phyloP scores from a whole-genome alignment of 805 yeast genomes.

The Sugiyamaella chiloensis region DNA sequence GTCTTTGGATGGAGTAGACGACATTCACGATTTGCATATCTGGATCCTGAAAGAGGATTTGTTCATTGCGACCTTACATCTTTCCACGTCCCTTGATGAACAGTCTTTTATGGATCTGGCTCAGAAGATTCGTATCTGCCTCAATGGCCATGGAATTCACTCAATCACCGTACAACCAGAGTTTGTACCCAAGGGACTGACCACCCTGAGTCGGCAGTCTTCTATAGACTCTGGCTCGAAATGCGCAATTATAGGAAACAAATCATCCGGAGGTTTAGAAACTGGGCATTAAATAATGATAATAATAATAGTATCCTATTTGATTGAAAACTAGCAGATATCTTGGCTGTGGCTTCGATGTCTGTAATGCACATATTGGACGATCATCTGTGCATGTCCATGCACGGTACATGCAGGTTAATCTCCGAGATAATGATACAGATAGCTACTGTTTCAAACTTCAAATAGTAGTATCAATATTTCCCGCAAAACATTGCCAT shows the following conservation, averaged over 20 bases:
- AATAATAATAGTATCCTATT: no score
- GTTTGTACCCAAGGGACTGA: conserved; percentile 40
- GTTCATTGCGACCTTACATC: conserved; percentile 84
- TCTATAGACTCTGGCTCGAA: conserved; percentile 2
- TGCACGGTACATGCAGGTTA: no score
- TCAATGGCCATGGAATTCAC: conserved; percentile 83
- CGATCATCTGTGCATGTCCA: no score
- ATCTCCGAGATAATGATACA: no score
- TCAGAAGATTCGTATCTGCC: conserved; percentile 66
- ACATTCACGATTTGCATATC: conserved; percentile 92
- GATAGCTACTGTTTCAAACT: no score
- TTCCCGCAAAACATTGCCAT: no score
- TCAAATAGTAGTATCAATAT: no score
- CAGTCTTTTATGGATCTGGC: conserved; percentile 69
- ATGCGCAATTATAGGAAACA: background rate
- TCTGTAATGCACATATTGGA: no score
- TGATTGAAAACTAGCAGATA: no score
- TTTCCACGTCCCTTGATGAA: conserved; percentile 65
- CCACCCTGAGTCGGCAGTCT: background rate
- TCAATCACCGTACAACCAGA: conserved; percentile 97
- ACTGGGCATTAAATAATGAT: no score
- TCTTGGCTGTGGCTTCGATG: no score
- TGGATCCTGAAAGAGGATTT: conserved; percentile 92
- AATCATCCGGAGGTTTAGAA: conserved; percentile 6
- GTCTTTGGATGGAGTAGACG: conserved; percentile 66